A percentile compares a stretch with the other conserved stretches of the same genome.
Conservation (phyloP, 306 rosid genomes). For the Ormosia emarginata region DNA sequence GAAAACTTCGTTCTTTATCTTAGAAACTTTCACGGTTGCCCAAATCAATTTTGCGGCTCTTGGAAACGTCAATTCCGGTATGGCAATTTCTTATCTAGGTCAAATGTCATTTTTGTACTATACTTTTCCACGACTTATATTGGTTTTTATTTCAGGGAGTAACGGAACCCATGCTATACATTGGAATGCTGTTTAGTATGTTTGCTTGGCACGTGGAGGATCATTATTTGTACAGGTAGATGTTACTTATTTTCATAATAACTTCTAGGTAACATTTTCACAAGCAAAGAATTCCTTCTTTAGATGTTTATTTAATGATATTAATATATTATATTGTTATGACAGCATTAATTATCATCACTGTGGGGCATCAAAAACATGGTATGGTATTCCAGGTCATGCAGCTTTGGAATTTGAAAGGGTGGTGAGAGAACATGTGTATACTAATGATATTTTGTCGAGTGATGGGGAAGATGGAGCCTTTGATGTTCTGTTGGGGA, state of each 20-base stretch:
- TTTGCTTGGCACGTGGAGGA: conserved; percentile 99
- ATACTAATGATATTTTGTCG: conserved; percentile 73
- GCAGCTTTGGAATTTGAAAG: conserved; percentile 88
- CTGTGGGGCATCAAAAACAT: conserved; percentile 97
- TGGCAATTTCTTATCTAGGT: conserved; percentile 12
- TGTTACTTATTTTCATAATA: neutral
- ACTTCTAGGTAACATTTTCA: neutral
- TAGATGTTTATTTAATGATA: conserved; percentile 17
- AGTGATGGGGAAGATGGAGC: conserved; percentile 92
- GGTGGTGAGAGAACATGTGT: conserved; percentile 84
- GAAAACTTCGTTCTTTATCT: conserved; percentile 17
- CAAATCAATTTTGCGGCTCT: conserved; percentile 78
- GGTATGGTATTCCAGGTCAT: conserved; percentile 95
- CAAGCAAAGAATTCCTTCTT: conserved; percentile 1
- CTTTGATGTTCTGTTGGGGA: conserved; percentile 85
- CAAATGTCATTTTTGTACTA: conserved; percentile 1
- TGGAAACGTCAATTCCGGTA: conserved; percentile 87
- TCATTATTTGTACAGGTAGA: conserved; percentile 89
- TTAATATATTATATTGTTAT: conserved; percentile 16
- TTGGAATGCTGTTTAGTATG: conserved; percentile 95
- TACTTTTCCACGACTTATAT: neutral
- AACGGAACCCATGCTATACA: conserved; percentile 95
- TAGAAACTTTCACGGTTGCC: conserved; percentile 83
- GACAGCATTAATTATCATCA: conserved; percentile 93
- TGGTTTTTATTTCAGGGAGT: conserved; percentile 72